Percentiles rank a stretch among this genome's conserved stretches.
Conservation (phyloP, 75 land plant species). For the Cupressus sempervirens region DNA sequence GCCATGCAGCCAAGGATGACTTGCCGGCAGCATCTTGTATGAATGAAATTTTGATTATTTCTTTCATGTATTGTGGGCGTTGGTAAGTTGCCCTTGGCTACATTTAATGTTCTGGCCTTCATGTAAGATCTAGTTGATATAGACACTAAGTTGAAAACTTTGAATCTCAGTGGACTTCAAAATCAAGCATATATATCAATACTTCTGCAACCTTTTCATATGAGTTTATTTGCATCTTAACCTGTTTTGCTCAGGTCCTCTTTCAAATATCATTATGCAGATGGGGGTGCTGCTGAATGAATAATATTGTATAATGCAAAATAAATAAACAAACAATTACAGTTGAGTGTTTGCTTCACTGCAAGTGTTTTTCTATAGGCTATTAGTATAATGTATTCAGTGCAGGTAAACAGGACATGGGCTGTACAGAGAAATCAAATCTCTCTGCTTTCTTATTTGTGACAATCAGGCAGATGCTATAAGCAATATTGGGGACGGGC, state of each 20-base stretch:
- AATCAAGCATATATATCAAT: background rate
- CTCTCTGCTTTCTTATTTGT: background rate
- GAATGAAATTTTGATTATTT: background rate
- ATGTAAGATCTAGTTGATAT: background rate
- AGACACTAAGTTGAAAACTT: background rate
- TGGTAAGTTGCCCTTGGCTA: constrained; percentile 12
- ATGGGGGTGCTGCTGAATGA: background rate
- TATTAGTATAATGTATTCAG: background rate
- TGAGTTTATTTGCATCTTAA: background rate
- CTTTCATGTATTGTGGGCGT: background rate
- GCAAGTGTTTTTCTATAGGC: background rate
- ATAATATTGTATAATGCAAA: background rate
- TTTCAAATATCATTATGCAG: background rate
- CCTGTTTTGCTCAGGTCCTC: background rate
- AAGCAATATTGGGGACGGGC: no score
- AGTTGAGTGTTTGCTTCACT: background rate
- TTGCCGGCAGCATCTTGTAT: constrained; percentile 8
- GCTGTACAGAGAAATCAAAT: background rate
- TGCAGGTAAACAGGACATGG: background rate
- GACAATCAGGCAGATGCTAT: background rate
- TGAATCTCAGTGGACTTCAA: background rate
- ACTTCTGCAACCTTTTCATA: background rate
- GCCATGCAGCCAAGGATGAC: constrained; percentile 13
- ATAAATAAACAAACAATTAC: background rate
- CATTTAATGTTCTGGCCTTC: constrained; percentile 5